A percentile compares a stretch with the other conserved stretches of the same genome.
Evolutionary conservation across 2,329 filamentous ascomycete species (phyloP).

Genomic region (Epichloe elymi): DNA sequence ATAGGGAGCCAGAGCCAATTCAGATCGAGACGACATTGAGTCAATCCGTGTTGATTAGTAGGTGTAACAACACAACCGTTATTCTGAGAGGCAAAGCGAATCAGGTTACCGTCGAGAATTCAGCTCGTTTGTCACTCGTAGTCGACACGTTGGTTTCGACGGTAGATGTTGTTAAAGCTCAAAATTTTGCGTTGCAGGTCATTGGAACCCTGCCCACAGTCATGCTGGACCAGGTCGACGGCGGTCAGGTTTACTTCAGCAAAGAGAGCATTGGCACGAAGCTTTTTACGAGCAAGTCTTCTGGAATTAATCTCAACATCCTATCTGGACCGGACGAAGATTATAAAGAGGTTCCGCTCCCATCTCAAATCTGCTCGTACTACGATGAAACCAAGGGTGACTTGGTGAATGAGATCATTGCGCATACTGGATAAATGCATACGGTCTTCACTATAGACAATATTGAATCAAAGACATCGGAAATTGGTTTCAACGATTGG

Average conservation of each 20-base stretch:
- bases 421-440: constrained; percentile 60
- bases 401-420: constrained; percentile 85
- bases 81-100: constrained; percentile 90
- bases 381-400: constrained; percentile 56
- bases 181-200: constrained; percentile 90
- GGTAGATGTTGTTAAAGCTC: constrained; percentile 88
- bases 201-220: constrained; percentile 76
- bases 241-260: constrained; percentile 75
- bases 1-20: constrained; percentile 58
- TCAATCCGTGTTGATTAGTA: constrained; percentile 84
- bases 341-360: constrained; percentile 74
- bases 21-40: constrained; percentile 70
- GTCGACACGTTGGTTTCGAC: constrained; percentile 83
- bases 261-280: constrained; percentile 67
- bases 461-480: background rate
- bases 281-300: constrained; percentile 80
- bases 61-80: constrained; percentile 82
- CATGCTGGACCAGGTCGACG: constrained; percentile 84
- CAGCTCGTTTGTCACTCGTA: constrained; percentile 67
- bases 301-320: constrained; percentile 76
- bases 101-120: constrained; percentile 92
- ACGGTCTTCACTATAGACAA: background rate
- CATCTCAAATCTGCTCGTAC: constrained; percentile 78
- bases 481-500: background rate
- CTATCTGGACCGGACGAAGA: constrained; percentile 60